A percentile compares a stretch with the other conserved stretches of the same genome.
phyloP scores from a whole-genome alignment of 2,329 filamentous ascomycete genomes.

The Fusarium sp. region DNA sequence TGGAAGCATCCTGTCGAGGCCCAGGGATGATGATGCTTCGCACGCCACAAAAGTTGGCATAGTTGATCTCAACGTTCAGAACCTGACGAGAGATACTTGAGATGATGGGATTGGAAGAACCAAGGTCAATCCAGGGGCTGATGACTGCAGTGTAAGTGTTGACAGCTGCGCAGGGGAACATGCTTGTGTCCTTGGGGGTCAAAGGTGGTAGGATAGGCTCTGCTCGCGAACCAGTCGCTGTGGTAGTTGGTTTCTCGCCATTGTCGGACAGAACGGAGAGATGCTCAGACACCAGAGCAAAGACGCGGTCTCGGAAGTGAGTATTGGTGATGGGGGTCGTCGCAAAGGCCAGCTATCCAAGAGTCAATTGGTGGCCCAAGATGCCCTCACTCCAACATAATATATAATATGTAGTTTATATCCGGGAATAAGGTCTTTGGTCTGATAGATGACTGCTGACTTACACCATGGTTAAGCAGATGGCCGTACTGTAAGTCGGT shows the following conservation, averaged over 20 bases:
- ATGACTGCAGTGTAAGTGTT: slow-evolving; percentile 81
- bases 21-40: slow-evolving; percentile 86
- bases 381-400: neutral
- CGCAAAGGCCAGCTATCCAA: slow-evolving; percentile 78
- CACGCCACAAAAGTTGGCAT: slow-evolving; percentile 94
- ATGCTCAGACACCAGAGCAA: slow-evolving; percentile 71
- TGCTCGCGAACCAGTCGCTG: slow-evolving; percentile 61
- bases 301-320: slow-evolving; percentile 77
- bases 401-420: neutral
- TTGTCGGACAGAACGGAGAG: slow-evolving; percentile 60
- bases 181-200: slow-evolving; percentile 81
- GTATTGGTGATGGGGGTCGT: slow-evolving; percentile 83
- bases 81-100: slow-evolving; percentile 90
- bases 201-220: slow-evolving; percentile 76
- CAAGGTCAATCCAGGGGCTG: slow-evolving; percentile 95
- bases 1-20: slow-evolving; percentile 74
- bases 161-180: slow-evolving; percentile 76
- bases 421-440: slow-evolving; percentile 1
- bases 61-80: slow-evolving; percentile 89
- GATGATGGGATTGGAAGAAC: slow-evolving; percentile 84
- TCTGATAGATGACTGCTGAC: slow-evolving; percentile 50
- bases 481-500: slow-evolving; percentile 74
- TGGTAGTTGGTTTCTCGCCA: slow-evolving; percentile 56
- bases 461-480: slow-evolving; percentile 77
- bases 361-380: slow-evolving; percentile 37